A percentile compares a stretch with the other conserved stretches of the same genome.
Evolutionary conservation across 2,329 filamentous ascomycete species (phyloP).

Genomic region (Aspergillus fijiensis): DNA sequence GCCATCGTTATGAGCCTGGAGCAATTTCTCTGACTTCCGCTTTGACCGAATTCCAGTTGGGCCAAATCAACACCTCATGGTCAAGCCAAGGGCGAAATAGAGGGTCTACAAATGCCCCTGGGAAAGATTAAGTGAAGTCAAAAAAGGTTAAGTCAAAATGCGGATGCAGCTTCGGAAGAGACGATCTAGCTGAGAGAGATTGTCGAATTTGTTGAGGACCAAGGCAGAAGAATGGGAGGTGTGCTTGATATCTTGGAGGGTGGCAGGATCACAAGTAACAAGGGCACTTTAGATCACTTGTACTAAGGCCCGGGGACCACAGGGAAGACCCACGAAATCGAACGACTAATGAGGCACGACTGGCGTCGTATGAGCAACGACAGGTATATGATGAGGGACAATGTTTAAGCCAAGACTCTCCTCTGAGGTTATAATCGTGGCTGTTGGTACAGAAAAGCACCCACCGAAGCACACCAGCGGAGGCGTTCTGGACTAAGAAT

Average conservation of each 20-base stretch:
- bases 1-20: constrained; percentile 6
- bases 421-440: not conserved
- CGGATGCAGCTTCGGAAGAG: not conserved
- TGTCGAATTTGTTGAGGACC: not conserved
- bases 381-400: not conserved
- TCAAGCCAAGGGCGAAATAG: constrained; percentile 6
- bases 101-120: not conserved
- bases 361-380: not conserved
- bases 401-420: not conserved
- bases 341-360: not conserved
- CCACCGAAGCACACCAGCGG: constrained; percentile 15
- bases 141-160: not conserved
- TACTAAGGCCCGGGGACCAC: not conserved
- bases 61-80: constrained; percentile 19
- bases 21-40: constrained; percentile 11
- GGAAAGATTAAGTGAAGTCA: too few relatives aligned
- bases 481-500: constrained; percentile 19
- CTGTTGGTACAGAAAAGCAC: constrained; percentile 5
- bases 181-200: too few relatives aligned
- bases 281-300: not conserved
- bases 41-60: constrained; percentile 2
- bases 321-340: not conserved
- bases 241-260: not conserved
- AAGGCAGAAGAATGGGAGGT: not conserved
- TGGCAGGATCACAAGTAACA: not conserved